Percentiles rank a stretch among this genome's conserved stretches.
Conservation (phyloP, 495 filamentous ascomycete species). For the Physcia stellaris region DNA sequence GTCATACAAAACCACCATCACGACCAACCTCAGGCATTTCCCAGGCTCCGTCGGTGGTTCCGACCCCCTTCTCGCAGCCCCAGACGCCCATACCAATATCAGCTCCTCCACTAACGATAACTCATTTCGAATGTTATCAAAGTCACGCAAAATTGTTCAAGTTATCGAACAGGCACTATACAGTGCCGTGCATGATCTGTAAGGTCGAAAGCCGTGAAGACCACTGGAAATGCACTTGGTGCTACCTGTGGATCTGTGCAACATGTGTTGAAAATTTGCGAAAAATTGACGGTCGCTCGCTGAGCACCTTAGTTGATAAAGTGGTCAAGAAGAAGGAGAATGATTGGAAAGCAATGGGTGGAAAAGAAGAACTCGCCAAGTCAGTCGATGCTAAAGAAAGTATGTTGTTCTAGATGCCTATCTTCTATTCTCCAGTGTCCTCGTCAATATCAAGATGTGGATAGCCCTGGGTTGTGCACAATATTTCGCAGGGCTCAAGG, state of each 20-base stretch:
- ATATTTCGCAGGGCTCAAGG: too few relatives aligned
- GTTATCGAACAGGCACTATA: constrained; percentile 30
- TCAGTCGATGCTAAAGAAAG: too few relatives aligned
- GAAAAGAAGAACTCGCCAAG: too few relatives aligned
- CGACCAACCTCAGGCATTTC: too few relatives aligned
- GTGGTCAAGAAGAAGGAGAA: constrained; percentile 2
- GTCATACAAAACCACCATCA: too few relatives aligned
- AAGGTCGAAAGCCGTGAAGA: constrained; percentile 29
- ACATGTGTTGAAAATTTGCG: constrained; percentile 27
- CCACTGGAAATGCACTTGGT: constrained; percentile 34
- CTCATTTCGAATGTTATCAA: constrained; percentile 33
- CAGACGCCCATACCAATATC: constrained; percentile 1
- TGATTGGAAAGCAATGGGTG: too few relatives aligned
- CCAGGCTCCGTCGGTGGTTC: neutral
- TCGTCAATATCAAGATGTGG: too few relatives aligned
- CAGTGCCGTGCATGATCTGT: constrained; percentile 38
- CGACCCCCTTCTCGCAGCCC: neutral
- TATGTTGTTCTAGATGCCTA: too few relatives aligned
- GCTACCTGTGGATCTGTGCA: constrained; percentile 32
- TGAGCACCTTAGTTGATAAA: constrained; percentile 4
- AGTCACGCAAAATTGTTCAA: constrained; percentile 29
- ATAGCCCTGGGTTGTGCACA: too few relatives aligned
- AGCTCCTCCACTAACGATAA: constrained; percentile 23
- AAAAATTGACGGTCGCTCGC: constrained; percentile 10
- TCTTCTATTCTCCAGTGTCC: too few relatives aligned